phyloP scores from a whole-genome alignment of 495 filamentous ascomycete species.

The Acidomyces sp. region DNA sequence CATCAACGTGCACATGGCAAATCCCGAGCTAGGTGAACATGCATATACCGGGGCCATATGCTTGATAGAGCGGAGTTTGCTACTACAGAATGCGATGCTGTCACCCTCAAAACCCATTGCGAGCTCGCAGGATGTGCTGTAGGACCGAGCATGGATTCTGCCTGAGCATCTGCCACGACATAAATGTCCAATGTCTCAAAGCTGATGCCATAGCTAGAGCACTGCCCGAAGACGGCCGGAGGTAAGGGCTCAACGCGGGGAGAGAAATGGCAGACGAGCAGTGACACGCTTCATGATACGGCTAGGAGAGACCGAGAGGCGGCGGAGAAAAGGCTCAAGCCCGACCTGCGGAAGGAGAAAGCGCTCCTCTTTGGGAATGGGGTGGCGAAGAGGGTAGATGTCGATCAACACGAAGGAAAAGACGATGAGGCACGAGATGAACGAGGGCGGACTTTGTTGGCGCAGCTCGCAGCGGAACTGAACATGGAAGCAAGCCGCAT shows the following conservation, averaged over 20 bases:
- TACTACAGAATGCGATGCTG: not conserved
- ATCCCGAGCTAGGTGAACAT: slow-evolving; percentile 5
- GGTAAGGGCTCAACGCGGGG: slow-evolving; percentile 22
- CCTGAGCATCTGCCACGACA: slow-evolving; percentile 1
- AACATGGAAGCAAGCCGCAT: slow-evolving; percentile 7
- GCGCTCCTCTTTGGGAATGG: slow-evolving; percentile 7
- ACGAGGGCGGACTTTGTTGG: slow-evolving; percentile 10
- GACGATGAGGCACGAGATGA: not conserved
- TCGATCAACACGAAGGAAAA: not conserved
- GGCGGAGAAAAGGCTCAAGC: slow-evolving; percentile 21
- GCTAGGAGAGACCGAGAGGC: slow-evolving; percentile 21
- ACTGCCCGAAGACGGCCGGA: slow-evolving; percentile 23
- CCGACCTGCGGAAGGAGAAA: slow-evolving; percentile 19
- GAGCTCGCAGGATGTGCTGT: slow-evolving; percentile 10
- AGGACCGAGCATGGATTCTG: slow-evolving; percentile 12
- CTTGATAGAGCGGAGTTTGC: slow-evolving; percentile 3
- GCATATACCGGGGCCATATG: slow-evolving; percentile 9
- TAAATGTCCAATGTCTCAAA: slow-evolving; percentile 21
- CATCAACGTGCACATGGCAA: slow-evolving; percentile 5
- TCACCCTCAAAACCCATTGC: not conserved
- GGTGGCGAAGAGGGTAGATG: not conserved
- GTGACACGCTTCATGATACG: slow-evolving; percentile 27
- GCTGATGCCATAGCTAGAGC: slow-evolving; percentile 27
- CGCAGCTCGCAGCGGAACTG: slow-evolving; percentile 12
- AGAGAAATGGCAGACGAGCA: slow-evolving; percentile 26